A percentile compares a stretch with the other conserved stretches of the same genome.
phyloP scores from a whole-genome alignment of 1,284 basidiomycete genomes.

The Microbotryum scabiosae region DNA sequence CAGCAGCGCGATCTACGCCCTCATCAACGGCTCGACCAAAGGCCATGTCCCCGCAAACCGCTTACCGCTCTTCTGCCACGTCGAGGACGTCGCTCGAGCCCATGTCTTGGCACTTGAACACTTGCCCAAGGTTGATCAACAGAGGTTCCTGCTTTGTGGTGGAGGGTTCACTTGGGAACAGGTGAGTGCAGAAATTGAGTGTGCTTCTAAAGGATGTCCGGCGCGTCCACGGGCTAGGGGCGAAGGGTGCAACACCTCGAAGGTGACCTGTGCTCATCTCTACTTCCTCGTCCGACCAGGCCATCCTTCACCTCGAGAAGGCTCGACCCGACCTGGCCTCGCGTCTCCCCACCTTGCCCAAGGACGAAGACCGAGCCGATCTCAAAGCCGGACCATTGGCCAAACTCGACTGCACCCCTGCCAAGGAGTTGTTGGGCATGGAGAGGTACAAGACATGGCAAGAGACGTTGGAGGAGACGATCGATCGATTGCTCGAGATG shows the following conservation, averaged over 20 bases:
- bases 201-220: background rate
- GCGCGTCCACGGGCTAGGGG: too few species aligned
- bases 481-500: constrained; percentile 22
- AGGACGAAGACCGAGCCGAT: background rate
- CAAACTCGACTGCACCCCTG: constrained; percentile 17
- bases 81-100: constrained; percentile 34
- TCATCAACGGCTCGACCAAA: constrained; percentile 29
- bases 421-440: constrained; percentile 14
- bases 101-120: constrained; percentile 35
- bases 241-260: too few species aligned
- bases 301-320: constrained; percentile 5
- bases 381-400: constrained; percentile 19
- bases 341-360: constrained; percentile 22
- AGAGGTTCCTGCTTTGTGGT: constrained; percentile 26
- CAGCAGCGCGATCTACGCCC: constrained; percentile 25
- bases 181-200: constrained; percentile 9
- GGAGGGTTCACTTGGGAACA: constrained; percentile 31
- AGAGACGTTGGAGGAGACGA: constrained; percentile 14
- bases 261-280: too few species aligned
- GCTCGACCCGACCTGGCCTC: constrained; percentile 11
- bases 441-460: constrained; percentile 16
- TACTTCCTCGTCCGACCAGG: background rate
- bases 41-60: constrained; percentile 35
- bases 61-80: constrained; percentile 39
- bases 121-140: constrained; percentile 13